Conservation (phyloP, 164 flowering plant species). For the Aristolochia californica region DNA sequence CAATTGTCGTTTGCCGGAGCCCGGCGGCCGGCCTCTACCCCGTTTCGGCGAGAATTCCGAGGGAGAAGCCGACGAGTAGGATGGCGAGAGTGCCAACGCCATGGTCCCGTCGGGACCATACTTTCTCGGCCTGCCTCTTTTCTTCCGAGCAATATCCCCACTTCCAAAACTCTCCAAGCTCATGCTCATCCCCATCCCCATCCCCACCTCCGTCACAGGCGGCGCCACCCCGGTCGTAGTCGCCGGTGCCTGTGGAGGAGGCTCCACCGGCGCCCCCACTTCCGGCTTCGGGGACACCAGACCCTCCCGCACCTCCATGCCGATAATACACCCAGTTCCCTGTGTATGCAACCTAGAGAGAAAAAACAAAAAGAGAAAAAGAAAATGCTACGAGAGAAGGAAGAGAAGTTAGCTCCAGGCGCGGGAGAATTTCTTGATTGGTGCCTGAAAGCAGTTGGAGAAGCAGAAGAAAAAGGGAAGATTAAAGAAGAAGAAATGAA, state of each 20-base stretch:
- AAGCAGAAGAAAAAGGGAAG: not conserved
- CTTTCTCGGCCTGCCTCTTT: slow-evolving; percentile 82
- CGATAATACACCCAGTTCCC: not conserved
- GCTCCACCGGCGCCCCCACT: slow-evolving; percentile 8
- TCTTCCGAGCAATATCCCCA: slow-evolving; percentile 31
- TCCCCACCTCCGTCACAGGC: slow-evolving; percentile 16
- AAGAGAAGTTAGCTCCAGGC: not conserved
- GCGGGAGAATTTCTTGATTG: not conserved
- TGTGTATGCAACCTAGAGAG: not conserved
- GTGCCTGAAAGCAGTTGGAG: not conserved
- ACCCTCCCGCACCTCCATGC: slow-evolving; percentile 47
- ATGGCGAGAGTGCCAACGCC: slow-evolving; percentile 20
- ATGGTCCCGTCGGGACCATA: slow-evolving; percentile 62
- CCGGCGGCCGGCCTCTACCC: slow-evolving; percentile 60
- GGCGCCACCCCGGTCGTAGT: slow-evolving; percentile 16
- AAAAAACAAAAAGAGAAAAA: not conserved
- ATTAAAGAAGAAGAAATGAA: not conserved
- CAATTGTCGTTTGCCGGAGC: slow-evolving; percentile 51
- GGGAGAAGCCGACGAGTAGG: slow-evolving; percentile 14
- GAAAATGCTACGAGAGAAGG: not conserved
- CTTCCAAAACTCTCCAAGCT: slow-evolving; percentile 18
- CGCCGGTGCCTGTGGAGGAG: slow-evolving; percentile 26
- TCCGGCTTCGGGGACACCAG: slow-evolving; percentile 32
- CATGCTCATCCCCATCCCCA: slow-evolving; percentile 19
- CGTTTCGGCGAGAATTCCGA: slow-evolving; percentile 26